These are phyloP conservation scores for Microdochium paspali DNA, from an alignment of 2,329 filamentous ascomycete species.

Conservation along the genomic window DNA sequence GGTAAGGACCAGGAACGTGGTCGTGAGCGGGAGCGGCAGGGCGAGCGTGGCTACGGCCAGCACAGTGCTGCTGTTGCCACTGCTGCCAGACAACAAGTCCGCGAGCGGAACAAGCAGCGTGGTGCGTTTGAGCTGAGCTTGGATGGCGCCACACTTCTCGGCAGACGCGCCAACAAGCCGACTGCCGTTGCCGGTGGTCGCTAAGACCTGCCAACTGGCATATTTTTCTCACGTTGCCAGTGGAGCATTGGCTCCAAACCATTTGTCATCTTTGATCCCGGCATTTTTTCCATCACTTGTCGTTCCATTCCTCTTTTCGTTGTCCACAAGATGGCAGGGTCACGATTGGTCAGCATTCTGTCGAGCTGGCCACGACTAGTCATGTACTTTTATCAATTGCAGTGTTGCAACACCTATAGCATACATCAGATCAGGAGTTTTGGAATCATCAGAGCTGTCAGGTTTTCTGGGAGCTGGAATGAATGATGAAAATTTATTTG, in stretches of 20 bases:
- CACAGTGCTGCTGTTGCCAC: slow-evolving; percentile 78
- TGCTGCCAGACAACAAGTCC: slow-evolving; percentile 72
- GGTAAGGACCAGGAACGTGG: slow-evolving; percentile 45
- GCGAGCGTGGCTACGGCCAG: slow-evolving; percentile 71
- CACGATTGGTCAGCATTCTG: neutral
- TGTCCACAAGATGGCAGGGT: neutral
- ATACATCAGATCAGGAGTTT: neutral
- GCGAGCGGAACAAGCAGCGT: slow-evolving; percentile 56
- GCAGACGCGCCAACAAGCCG: slow-evolving; percentile 53
- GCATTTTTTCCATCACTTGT: neutral
- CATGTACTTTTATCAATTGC: neutral
- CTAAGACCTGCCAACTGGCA: no score
- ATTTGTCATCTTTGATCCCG: no score
- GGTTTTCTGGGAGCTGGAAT: neutral
- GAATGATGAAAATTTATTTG: neutral
- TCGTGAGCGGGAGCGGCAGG: slow-evolving; percentile 38
- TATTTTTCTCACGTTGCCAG: slow-evolving; percentile 1
- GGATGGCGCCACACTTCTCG: slow-evolving; percentile 82
- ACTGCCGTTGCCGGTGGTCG: slow-evolving; percentile 29
- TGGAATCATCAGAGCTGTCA: neutral
- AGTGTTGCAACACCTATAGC: neutral
- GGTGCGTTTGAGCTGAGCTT: slow-evolving; percentile 88
- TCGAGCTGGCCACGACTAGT: neutral
- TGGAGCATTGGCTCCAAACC: neutral
- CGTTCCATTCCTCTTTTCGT: neutral